A percentile compares a stretch with the other conserved stretches of the same genome.
phyloP scores from a whole-genome alignment of 2,329 filamentous ascomycete species.

The Cercospora sp. region DNA sequence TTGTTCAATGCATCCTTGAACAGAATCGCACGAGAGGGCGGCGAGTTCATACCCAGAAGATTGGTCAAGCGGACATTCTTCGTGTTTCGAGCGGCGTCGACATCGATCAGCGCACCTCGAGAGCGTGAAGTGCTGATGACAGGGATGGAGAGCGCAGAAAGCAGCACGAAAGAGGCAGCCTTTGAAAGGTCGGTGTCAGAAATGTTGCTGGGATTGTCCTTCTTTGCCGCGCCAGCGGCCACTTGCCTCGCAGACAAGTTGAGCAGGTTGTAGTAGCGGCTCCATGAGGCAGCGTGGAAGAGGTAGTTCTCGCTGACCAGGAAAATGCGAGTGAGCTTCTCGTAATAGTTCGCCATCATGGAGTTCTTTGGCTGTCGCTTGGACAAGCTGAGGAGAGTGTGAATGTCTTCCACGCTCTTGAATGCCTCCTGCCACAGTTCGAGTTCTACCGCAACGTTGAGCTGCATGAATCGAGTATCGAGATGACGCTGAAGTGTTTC shows the following conservation, averaged over 20 bases:
- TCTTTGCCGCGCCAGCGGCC: slow-evolving; percentile 81
- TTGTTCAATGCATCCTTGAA: slow-evolving; percentile 97
- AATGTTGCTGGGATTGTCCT: slow-evolving; percentile 82
- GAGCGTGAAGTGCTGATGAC: slow-evolving; percentile 98
- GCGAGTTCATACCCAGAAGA: slow-evolving; percentile 85
- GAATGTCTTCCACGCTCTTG: slow-evolving; percentile 97
- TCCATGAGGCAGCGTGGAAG: slow-evolving; percentile 98
- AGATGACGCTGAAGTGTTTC: slow-evolving; percentile 96
- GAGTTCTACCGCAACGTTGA: slow-evolving; percentile 96
- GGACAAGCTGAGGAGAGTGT: slow-evolving; percentile 94
- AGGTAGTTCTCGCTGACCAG: slow-evolving; percentile 99
- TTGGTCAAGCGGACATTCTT: slow-evolving; percentile 98
- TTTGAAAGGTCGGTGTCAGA: slow-evolving; percentile 89
- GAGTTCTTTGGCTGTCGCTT: slow-evolving; percentile 97
- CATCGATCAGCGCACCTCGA: slow-evolving; percentile 91
- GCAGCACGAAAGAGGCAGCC: slow-evolving; percentile 89
- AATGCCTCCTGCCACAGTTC: slow-evolving; percentile 99
- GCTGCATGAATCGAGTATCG: slow-evolving; percentile 96
- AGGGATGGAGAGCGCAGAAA: slow-evolving; percentile 94
- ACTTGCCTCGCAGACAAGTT: slow-evolving; percentile 84
- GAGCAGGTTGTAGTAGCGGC: slow-evolving; percentile 93
- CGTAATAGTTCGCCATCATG: slow-evolving; percentile 99
- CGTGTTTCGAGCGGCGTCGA: slow-evolving; percentile 96
- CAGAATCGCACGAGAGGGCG: slow-evolving; percentile 82
- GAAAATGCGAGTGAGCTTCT: slow-evolving; percentile 98